Percentiles rank a stretch among this genome's conserved stretches.
These are phyloP conservation scores for Saccharomyces pastorianus DNA, from an alignment of 1,139 yeast species.

Conservation along the genomic window DNA sequence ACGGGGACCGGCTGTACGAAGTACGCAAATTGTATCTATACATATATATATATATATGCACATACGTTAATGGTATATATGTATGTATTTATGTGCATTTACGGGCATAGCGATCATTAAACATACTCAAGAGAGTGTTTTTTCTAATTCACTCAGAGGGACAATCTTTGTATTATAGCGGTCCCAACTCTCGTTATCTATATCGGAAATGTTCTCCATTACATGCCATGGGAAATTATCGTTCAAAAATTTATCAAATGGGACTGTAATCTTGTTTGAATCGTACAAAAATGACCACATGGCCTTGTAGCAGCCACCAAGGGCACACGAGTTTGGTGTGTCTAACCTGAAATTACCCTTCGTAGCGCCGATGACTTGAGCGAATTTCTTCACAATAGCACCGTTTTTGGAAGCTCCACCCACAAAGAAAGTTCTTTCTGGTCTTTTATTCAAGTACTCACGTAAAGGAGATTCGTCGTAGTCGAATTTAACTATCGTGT, in stretches of 20 bases:
- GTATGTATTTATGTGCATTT: too few relatives aligned
- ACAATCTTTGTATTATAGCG: constrained; percentile 28
- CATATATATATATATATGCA: background rate
- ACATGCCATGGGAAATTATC: constrained; percentile 43
- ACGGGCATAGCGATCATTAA: background rate
- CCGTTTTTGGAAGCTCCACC: constrained; percentile 80
- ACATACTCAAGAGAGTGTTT: constrained; percentile 6
- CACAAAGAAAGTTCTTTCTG: constrained; percentile 67
- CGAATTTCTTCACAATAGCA: constrained; percentile 60
- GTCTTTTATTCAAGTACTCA: constrained; percentile 37
- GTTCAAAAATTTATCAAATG: constrained; percentile 37
- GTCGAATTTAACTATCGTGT: constrained; percentile 27
- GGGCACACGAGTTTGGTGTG: constrained; percentile 83
- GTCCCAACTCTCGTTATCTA: constrained; percentile 29
- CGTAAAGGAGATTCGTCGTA: constrained; percentile 24
- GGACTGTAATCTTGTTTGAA: constrained; percentile 9
- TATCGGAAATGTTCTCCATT: constrained; percentile 35
- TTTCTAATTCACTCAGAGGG: constrained; percentile 31
- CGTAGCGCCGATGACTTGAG: constrained; percentile 58
- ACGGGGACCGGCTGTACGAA: background rate
- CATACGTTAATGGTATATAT: too few relatives aligned
- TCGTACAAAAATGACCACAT: constrained; percentile 47
- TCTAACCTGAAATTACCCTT: constrained; percentile 66
- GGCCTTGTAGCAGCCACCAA: constrained; percentile 90
- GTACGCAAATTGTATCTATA: too few relatives aligned